A percentile compares a stretch with the other conserved stretches of the same genome.
These are phyloP conservation scores for Elsinoe arachidis DNA, from an alignment of 2,329 filamentous ascomycete species.

Conservation along the genomic window DNA sequence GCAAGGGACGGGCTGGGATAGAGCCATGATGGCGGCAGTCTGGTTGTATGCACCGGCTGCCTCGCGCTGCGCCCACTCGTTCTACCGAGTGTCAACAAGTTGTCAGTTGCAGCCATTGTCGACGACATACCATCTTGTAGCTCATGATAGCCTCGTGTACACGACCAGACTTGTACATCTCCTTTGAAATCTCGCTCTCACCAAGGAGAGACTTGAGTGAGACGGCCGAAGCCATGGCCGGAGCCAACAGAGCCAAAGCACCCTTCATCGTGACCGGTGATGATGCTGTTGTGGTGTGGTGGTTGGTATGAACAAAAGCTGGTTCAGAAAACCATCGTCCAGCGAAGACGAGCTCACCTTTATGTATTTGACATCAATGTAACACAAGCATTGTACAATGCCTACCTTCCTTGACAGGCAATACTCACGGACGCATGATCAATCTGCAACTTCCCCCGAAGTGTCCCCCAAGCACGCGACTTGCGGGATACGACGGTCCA, in stretches of 20 bases:
- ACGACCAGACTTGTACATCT: slow-evolving; percentile 12
- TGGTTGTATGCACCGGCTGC: slow-evolving; percentile 20
- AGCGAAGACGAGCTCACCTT: not conserved
- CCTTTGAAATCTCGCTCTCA: slow-evolving; percentile 11
- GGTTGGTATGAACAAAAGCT: not conserved
- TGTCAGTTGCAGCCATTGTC: not conserved
- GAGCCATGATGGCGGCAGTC: slow-evolving; percentile 15
- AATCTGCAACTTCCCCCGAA: not conserved
- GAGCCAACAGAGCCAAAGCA: slow-evolving; percentile 10
- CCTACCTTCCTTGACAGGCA: slow-evolving; percentile 5
- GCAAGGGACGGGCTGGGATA: slow-evolving; percentile 26
- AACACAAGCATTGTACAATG: not conserved
- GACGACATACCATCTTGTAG: slow-evolving; percentile 8
- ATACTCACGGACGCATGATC: slow-evolving; percentile 2
- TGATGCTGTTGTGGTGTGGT: not conserved
- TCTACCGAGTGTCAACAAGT: not conserved
- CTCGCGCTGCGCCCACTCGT: slow-evolving; percentile 20
- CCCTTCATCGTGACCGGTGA: slow-evolving; percentile 7
- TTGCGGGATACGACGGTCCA: slow-evolving; percentile 4
- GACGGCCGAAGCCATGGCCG: slow-evolving; percentile 10
- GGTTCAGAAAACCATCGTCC: not conserved
- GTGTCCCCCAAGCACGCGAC: not conserved
- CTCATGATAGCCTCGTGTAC: slow-evolving; percentile 16
- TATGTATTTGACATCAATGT: not conserved
- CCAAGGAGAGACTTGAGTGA: slow-evolving; percentile 10